Evolutionary conservation across 805 yeast species (phyloP), one percentile per base, ranked within the genome.

Genomic region (Starmerella kuoi): DNA sequence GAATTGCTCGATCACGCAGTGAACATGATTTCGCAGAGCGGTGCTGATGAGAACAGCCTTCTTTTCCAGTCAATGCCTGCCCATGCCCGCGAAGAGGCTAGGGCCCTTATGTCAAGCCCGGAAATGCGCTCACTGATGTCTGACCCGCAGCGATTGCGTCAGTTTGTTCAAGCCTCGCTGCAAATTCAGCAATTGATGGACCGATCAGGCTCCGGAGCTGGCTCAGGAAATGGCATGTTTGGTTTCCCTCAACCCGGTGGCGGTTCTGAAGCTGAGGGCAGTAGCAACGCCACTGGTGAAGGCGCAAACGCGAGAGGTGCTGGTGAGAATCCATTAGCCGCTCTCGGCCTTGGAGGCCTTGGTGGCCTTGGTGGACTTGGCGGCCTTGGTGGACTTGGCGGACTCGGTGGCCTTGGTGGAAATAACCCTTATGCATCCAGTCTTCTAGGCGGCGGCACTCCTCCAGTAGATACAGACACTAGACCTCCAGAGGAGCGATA

Each of bases 1-100:
- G 86, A 86, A 58, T 70, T 79, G 46, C 74, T 88, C 83, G 76
- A 79, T 57, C 76, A 80, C 38, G 42, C 44, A n/a, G 31, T 35
- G 25, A 8, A 17, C 19, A 30, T 52, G 27, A 37, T 52, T 34
- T 27, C 47, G 9, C 39, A 46, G 35, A 47, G 45, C 43, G 42
- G 47, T 19, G 37, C 17, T n/a, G 45, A 46, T 28, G 74, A 83
- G 80, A 34, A 31, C 41, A 82, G 87, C 62, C 95, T 96, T 2
- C 87, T 81, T 60, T 79, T 86, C 87, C 59, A 84, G 38, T 94
- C 85, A 53, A 83, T 80, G 56, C 79, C 80, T 44, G 95, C 96
- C 6, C 86, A 79, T 57, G 68, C 86, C 55, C 74, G 88, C 47
- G 54, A 50, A 22, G 84, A 80, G 58, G 87, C 82, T 19, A 73